A percentile compares a stretch with the other conserved stretches of the same genome.
Conservation (phyloP, 2,329 filamentous ascomycete species). For the Trichoderma arundinaceum region DNA sequence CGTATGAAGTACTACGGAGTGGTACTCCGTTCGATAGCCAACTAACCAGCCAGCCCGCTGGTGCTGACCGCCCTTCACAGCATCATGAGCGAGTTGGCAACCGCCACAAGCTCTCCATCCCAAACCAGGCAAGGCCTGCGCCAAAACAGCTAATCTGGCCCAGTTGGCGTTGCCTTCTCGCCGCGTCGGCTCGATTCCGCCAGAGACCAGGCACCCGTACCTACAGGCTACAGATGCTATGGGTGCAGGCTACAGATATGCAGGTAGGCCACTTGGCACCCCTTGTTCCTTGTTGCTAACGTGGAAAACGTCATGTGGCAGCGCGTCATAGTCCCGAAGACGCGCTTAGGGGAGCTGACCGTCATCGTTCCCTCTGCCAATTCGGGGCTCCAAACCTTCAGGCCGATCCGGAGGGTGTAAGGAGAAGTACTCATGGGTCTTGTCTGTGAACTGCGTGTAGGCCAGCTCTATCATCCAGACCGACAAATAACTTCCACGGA, state of each 20-base stretch:
- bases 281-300: slow-evolving; percentile 31
- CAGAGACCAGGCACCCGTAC: slow-evolving; percentile 32
- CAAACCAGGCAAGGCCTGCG: slow-evolving; percentile 23
- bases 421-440: not conserved
- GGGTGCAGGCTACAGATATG: slow-evolving; percentile 29
- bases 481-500: slow-evolving; percentile 1
- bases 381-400: not conserved
- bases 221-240: slow-evolving; percentile 21
- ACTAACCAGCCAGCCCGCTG: slow-evolving; percentile 24
- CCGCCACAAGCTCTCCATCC: slow-evolving; percentile 26
- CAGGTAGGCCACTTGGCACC: slow-evolving; percentile 31
- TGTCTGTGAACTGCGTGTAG: not conserved
- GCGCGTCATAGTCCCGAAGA: slow-evolving; percentile 29
- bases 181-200: slow-evolving; percentile 33
- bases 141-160: slow-evolving; percentile 27
- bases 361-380: slow-evolving; percentile 18
- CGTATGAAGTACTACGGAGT: slow-evolving; percentile 1
- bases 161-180: slow-evolving; percentile 30
- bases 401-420: slow-evolving; percentile 14
- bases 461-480: not conserved
- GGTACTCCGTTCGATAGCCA: slow-evolving; percentile 10
- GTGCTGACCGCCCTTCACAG: slow-evolving; percentile 32
- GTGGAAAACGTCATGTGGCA: slow-evolving; percentile 31
- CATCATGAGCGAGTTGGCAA: slow-evolving; percentile 28
- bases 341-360: slow-evolving; percentile 22